Base-by-base conservation (phyloP, 306 rosid species). In the Dryas alaskensis region DNA sequence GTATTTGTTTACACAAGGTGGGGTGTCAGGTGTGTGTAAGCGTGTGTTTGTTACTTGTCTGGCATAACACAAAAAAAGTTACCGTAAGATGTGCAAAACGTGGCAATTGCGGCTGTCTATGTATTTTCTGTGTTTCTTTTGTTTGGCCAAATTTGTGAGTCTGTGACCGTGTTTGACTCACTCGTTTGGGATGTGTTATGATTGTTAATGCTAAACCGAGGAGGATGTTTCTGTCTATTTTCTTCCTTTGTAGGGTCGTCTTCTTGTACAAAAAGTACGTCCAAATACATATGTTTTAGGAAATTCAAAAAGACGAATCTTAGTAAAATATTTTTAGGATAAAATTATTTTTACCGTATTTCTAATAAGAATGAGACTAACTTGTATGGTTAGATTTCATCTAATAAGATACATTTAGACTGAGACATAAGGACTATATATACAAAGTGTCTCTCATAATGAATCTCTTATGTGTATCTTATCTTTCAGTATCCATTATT, bases 61-160 rank as follows among this genome's bases (percentile, higher is more conserved):
- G 19, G 25, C 49, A 16, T 9, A 31, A 31, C 22, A 22, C 22
- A 22, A 31, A 31, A 31, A 31, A 8, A 0, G 27, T 62, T 40
- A 39, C 25, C 48, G 14, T 40, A 16, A 40, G 27, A 13, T 62
- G 67, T 8, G 49, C 10, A 40, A 14, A 62, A 40, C 48, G 49
- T 62, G 48, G 10, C 67, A 16, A n/a, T 62, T 62, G 67, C 67
- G 48, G 49, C 48, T 40, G 67, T 40, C 9, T 40, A 60, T 31
- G 13, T 16, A 14, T 0, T 40, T 4, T 62, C 49, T 2, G 42
- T 22, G 22, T 22, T 22, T 22, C 44, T 4, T 12, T 37, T 62
- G 11, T 12, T 14, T 62, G 19, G 67, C 48, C 6, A 27, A 10
- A 59, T 2, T 5, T 5, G 65, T 3, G 65, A 22, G 22, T 22